Percentiles rank a stretch among this genome's conserved stretches.
phyloP scores from a whole-genome alignment of 768 basidiomycete species.

The Russula foetens region DNA sequence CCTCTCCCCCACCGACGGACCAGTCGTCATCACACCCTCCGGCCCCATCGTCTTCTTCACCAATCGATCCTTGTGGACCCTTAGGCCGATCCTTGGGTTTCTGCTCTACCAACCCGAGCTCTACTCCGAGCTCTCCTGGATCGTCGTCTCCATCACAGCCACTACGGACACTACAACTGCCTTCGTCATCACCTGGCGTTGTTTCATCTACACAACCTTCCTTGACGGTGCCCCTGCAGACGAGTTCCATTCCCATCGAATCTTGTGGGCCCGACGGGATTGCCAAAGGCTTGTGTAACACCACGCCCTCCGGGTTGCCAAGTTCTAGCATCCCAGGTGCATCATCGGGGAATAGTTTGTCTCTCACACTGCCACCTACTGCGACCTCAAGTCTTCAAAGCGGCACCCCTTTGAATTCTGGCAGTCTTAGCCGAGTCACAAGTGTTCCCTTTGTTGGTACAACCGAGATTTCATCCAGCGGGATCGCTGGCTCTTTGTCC shows the following conservation, averaged over 20 bases:
- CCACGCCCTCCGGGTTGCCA: neutral
- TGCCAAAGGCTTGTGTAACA: neutral
- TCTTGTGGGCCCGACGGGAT: neutral
- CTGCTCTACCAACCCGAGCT: constrained; percentile 5
- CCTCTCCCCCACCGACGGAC: neutral
- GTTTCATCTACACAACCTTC: neutral
- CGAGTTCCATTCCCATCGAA: neutral
- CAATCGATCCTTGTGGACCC: constrained; percentile 14
- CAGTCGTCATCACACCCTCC: neutral
- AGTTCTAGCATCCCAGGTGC: neutral
- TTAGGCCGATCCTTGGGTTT: constrained; percentile 21
- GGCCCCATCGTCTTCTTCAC: neutral
- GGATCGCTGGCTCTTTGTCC: neutral
- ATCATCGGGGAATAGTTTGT: neutral
- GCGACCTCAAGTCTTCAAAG: neutral
- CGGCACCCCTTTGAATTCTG: neutral
- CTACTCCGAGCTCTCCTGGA: no score
- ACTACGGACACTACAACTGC: no score
- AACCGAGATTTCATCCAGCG: neutral
- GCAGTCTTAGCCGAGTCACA: neutral
- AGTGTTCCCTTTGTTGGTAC: neutral
- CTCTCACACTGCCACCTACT: neutral
- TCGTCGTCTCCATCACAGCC: no score
- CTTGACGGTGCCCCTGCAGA: no score
- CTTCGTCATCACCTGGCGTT: neutral